phyloP scores from a whole-genome alignment of 2,329 filamentous ascomycete species.

The Alternaria consortialis region DNA sequence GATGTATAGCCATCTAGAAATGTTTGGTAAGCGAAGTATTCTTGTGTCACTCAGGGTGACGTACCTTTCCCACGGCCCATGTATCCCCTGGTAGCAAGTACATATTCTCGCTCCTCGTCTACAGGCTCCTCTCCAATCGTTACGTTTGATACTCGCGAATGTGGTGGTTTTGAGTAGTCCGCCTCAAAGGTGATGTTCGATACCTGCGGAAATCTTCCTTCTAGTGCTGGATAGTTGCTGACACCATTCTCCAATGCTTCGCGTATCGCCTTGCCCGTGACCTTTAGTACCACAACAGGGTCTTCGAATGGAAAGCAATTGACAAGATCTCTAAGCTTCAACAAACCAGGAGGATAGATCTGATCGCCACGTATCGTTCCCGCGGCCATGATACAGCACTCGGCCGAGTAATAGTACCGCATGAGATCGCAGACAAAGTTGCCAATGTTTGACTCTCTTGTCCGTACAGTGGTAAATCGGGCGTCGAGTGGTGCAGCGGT shows the following conservation, averaged over 20 bases:
- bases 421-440: slow-evolving; percentile 95
- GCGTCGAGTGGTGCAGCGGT: slow-evolving; percentile 84
- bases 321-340: slow-evolving; percentile 82
- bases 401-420: slow-evolving; percentile 80
- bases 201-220: slow-evolving; percentile 85
- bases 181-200: slow-evolving; percentile 82
- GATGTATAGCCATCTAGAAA: slow-evolving; percentile 75
- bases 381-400: slow-evolving; percentile 84
- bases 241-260: slow-evolving; percentile 88
- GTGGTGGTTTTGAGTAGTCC: slow-evolving; percentile 68
- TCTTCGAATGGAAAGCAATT: slow-evolving; percentile 95
- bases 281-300: slow-evolving; percentile 78
- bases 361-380: slow-evolving; percentile 90
- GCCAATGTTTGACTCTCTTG: slow-evolving; percentile 81
- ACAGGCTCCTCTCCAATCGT: slow-evolving; percentile 69
- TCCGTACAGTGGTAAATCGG: slow-evolving; percentile 82
- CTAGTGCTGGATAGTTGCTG: slow-evolving; percentile 80
- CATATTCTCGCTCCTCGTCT: slow-evolving; percentile 71
- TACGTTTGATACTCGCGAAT: slow-evolving; percentile 70
- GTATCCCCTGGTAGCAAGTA: slow-evolving; percentile 82
- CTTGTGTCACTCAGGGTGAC: not conserved
- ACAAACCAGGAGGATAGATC: slow-evolving; percentile 81
- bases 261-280: slow-evolving; percentile 75
- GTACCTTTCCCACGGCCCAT: slow-evolving; percentile 80
- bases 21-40: slow-evolving; percentile 9